A percentile compares a stretch with the other conserved stretches of the same genome.
Evolutionary conservation across 2,329 filamentous ascomycete species (phyloP).

Genomic region (Alternaria conjuncta): DNA sequence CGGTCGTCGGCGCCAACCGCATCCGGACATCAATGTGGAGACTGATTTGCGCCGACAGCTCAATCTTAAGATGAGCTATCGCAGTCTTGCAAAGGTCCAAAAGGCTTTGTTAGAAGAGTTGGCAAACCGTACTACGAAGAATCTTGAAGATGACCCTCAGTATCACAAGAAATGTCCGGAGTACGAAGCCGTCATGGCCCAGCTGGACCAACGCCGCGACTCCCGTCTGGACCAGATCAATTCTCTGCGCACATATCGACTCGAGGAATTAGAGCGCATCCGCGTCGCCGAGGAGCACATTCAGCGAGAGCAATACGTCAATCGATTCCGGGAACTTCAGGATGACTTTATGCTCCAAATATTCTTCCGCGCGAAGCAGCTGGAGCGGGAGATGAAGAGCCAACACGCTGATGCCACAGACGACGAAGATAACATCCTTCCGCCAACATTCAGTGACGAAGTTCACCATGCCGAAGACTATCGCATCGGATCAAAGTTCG

Average conservation of each 20-base stretch:
- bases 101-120: slow-evolving; percentile 72
- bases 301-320: slow-evolving; percentile 44
- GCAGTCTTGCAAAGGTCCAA: slow-evolving; percentile 66
- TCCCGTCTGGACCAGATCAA: slow-evolving; percentile 48
- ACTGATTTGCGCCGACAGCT: slow-evolving; percentile 63
- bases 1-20: slow-evolving; percentile 55
- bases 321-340: slow-evolving; percentile 42
- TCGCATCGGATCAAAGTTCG: slow-evolving; percentile 43
- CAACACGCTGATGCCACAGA: slow-evolving; percentile 49
- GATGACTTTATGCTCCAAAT: slow-evolving; percentile 45
- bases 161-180: slow-evolving; percentile 62
- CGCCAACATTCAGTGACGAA: slow-evolving; percentile 41
- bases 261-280: slow-evolving; percentile 46
- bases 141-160: slow-evolving; percentile 62
- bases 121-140: slow-evolving; percentile 65
- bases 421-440: slow-evolving; percentile 49
- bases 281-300: slow-evolving; percentile 45
- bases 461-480: slow-evolving; percentile 30
- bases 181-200: slow-evolving; percentile 58
- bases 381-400: slow-evolving; percentile 45
- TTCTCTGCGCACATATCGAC: slow-evolving; percentile 46
- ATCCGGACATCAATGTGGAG: slow-evolving; percentile 55
- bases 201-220: slow-evolving; percentile 59
- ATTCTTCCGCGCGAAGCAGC: slow-evolving; percentile 47
- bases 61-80: slow-evolving; percentile 69